Evolutionary conservation across 257 asterid species (phyloP).

Genomic region (Solanum okadae): DNA sequence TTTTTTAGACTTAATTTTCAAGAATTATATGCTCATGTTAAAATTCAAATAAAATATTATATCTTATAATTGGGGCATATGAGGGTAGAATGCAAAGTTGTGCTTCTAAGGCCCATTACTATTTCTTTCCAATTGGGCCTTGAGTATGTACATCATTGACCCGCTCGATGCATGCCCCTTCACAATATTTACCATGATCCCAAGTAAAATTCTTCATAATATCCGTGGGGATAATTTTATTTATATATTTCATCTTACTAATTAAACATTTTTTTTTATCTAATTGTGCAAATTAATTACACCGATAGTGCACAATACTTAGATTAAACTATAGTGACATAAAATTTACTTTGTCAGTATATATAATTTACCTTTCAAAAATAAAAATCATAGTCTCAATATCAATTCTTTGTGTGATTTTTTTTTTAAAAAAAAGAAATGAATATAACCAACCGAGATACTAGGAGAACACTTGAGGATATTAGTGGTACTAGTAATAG

Average conservation of each 20-base stretch:
- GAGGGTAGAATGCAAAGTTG: not conserved
- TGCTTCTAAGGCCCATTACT: not conserved
- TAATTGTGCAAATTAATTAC: not conserved
- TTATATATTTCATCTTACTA: no score
- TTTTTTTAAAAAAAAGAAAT: no score
- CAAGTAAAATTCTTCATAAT: not conserved
- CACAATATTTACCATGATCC: not conserved
- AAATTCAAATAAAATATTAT: no score
- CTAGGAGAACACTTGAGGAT: not conserved
- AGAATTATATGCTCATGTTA: no score
- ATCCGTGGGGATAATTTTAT: not conserved
- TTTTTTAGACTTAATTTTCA: no score
- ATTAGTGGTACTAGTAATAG: not conserved
- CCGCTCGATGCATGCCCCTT: not conserved
- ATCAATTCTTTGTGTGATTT: not conserved
- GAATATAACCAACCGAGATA: not conserved
- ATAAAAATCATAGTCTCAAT: not conserved
- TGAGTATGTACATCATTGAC: not conserved
- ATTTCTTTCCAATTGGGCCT: not conserved
- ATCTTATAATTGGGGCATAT: no score
- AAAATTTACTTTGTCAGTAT: not conserved
- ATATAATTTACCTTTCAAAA: not conserved
- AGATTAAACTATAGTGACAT: not conserved
- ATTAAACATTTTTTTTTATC: no score
- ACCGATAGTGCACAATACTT: not conserved